Evolutionary conservation across 2,329 filamentous ascomycete species (phyloP).

Genomic region (Alternaria dauci): DNA sequence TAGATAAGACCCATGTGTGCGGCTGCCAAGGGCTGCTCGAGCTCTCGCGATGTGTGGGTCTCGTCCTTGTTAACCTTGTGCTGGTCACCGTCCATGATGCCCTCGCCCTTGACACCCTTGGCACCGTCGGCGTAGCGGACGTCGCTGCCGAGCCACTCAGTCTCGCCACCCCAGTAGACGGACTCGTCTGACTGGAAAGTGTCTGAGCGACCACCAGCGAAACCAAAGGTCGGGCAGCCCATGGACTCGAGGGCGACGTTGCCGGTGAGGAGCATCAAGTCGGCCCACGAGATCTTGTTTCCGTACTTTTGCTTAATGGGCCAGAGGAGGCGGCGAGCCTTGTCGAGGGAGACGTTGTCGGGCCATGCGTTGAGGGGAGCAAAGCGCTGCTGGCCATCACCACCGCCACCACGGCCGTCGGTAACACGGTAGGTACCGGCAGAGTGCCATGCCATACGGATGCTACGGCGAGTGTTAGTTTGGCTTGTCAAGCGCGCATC

Average conservation of each 20-base stretch:
- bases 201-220: conserved; percentile 75
- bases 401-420: conserved; percentile 78
- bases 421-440: conserved; percentile 79
- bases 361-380: conserved; percentile 85
- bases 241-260: conserved; percentile 81
- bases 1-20: conserved; percentile 82
- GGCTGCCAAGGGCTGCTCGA: conserved; percentile 73
- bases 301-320: conserved; percentile 87
- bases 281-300: conserved; percentile 82
- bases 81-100: conserved; percentile 48
- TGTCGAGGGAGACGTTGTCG: conserved; percentile 80
- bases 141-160: conserved; percentile 77
- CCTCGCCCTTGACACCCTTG: conserved; percentile 55
- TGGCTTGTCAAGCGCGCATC: background rate
- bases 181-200: conserved; percentile 79
- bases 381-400: conserved; percentile 79
- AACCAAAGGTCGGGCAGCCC: conserved; percentile 77
- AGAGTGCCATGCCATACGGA: conserved; percentile 84
- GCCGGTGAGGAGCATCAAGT: conserved; percentile 74
- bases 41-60: conserved; percentile 62
- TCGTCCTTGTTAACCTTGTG: conserved; percentile 41
- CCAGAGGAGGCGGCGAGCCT: conserved; percentile 80
- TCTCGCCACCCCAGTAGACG: conserved; percentile 79
- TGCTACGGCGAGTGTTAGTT: conserved; percentile 38
- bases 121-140: conserved; percentile 68